A percentile compares a stretch with the other conserved stretches of the same genome.
Evolutionary conservation across 148 eudicot species (phyloP).

Genomic region (Amaranthus palmeri): DNA sequence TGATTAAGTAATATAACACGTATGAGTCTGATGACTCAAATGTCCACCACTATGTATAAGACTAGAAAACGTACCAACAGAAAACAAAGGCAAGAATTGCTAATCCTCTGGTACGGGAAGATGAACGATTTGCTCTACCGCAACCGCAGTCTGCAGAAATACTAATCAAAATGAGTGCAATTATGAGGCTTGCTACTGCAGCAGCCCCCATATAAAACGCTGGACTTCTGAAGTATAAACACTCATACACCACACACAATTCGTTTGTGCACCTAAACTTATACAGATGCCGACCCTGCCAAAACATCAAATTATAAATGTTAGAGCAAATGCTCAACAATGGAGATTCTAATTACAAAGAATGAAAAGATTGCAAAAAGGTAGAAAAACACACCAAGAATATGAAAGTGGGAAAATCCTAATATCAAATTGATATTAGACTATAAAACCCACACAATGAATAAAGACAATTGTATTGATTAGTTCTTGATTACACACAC

Average conservation of each 20-base stretch:
- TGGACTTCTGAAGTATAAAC: constrained; percentile 20
- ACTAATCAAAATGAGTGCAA: constrained; percentile 23
- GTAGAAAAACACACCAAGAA: too few relatives aligned
- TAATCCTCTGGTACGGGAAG: background rate
- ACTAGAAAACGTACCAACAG: constrained; percentile 18
- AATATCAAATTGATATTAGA: too few relatives aligned
- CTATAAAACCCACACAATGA: too few relatives aligned
- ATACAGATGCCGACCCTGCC: constrained; percentile 16
- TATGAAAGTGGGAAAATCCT: too few relatives aligned
- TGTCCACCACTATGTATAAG: background rate
- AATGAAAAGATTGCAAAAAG: too few relatives aligned
- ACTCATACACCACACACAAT: constrained; percentile 6
- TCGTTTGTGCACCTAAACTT: background rate
- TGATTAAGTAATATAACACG: background rate
- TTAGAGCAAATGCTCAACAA: too few relatives aligned
- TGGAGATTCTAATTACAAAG: too few relatives aligned
- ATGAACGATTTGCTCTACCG: constrained; percentile 9
- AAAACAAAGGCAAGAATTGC: constrained; percentile 20
- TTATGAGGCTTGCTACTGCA: constrained; percentile 10
- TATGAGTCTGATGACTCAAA: too few relatives aligned
- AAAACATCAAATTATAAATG: background rate
- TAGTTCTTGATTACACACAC: too few relatives aligned
- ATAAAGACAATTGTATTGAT: too few relatives aligned
- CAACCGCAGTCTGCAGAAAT: constrained; percentile 25
- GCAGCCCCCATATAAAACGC: constrained; percentile 18